Evolutionary conservation across 108 stramenopile genomes (phyloP).

Genomic region (Pseudonitzschia pungens): DNA sequence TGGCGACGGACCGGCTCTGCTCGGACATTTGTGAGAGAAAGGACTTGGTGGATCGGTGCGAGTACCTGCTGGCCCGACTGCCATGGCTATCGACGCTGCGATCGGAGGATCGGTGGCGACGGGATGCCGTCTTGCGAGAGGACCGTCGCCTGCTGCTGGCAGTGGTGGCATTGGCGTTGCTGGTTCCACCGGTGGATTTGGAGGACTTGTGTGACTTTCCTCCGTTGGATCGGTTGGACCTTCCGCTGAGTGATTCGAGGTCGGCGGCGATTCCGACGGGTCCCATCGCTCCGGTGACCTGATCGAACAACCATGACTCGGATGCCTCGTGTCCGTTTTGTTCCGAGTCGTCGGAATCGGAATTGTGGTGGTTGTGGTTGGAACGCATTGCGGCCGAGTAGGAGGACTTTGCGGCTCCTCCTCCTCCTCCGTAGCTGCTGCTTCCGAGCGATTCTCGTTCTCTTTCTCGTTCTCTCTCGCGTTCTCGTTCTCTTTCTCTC

Average conservation of each 20-base stretch:
- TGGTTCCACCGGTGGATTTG: conserved; percentile 39
- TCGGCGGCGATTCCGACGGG: conserved; percentile 81
- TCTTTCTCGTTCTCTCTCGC: background rate
- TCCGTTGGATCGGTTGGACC: conserved; percentile 72
- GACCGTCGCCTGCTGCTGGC: conserved; percentile 3
- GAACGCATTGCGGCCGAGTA: no score
- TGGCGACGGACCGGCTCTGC: conserved; percentile 81
- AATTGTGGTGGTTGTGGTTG: background rate
- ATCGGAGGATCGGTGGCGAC: conserved; percentile 35
- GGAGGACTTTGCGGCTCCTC: no score
- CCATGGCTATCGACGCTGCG: conserved; percentile 55
- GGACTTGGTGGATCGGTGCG: conserved; percentile 73
- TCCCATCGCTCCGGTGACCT: conserved; percentile 81
- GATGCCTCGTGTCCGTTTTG: conserved; percentile 49
- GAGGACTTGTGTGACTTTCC: conserved; percentile 66
- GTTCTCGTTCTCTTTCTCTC: conserved; percentile 39
- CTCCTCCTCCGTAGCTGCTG: background rate
- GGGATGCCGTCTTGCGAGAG: conserved; percentile 19
- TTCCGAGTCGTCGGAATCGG: conserved; percentile 40
- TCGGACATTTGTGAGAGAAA: conserved; percentile 87
- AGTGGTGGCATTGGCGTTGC: background rate
- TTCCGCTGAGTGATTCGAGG: conserved; percentile 77
- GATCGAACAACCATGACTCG: conserved; percentile 81
- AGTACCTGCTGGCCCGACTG: conserved; percentile 64
- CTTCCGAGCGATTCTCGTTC: background rate